Evolutionary conservation across 1,284 basidiomycete species (phyloP).

Genomic region (Apiotrichum porosum): DNA sequence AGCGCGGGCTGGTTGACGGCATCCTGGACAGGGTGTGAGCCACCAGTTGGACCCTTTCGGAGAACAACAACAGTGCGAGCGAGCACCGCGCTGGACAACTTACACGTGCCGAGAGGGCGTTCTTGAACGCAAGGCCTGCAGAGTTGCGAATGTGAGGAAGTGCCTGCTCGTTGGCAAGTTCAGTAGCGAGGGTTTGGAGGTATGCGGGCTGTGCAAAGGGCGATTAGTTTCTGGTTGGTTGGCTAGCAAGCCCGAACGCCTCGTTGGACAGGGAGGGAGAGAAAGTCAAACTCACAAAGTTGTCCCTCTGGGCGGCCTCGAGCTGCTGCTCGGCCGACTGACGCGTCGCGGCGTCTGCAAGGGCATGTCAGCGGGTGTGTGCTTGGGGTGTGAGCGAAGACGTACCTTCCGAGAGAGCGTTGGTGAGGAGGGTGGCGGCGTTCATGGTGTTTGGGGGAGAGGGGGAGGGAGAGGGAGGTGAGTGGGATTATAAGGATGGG

Average conservation of each 20-base stretch:
- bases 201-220: constrained; percentile 65
- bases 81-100: constrained; percentile 42
- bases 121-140: constrained; percentile 95
- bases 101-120: constrained; percentile 83
- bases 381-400: constrained; percentile 27
- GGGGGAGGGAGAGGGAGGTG: no score
- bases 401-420: constrained; percentile 82
- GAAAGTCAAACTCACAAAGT: constrained; percentile 61
- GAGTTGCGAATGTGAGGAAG: constrained; percentile 81
- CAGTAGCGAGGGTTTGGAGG: constrained; percentile 76
- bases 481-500: neutral
- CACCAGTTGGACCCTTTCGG: constrained; percentile 6
- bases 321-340: constrained; percentile 82
- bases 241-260: no score
- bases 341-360: constrained; percentile 73
- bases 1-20: constrained; percentile 68
- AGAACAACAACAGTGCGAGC: constrained; percentile 11
- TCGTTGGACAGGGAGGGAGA: neutral
- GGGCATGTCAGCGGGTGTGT: constrained; percentile 17
- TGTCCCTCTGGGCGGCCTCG: constrained; percentile 73
- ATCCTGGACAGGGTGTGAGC: constrained; percentile 56
- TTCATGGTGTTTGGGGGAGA: no score
- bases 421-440: constrained; percentile 78
- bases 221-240: no score
- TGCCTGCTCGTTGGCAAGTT: constrained; percentile 69